These are phyloP conservation scores for Neofusicoccum cordaticola DNA, from an alignment of 2,329 filamentous ascomycete genomes.

Conservation along the genomic window DNA sequence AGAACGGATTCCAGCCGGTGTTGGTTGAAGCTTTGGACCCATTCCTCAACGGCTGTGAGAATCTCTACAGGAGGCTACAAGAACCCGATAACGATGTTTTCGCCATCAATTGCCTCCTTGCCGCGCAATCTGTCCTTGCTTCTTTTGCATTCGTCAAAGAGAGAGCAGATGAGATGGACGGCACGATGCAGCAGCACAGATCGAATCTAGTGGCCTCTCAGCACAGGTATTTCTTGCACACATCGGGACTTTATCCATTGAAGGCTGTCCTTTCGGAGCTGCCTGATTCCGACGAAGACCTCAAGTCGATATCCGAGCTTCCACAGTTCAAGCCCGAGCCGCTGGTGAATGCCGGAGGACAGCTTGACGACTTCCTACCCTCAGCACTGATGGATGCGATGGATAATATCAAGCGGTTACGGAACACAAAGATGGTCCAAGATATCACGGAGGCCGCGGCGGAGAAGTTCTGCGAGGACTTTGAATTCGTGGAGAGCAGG, in stretches of 20 bases:
- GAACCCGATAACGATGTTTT: conserved; percentile 66
- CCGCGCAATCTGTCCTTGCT: conserved; percentile 55
- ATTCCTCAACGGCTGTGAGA: conserved; percentile 73
- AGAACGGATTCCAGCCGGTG: conserved; percentile 71
- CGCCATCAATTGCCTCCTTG: conserved; percentile 67
- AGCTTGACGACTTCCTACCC: conserved; percentile 84
- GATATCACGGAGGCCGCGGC: conserved; percentile 80
- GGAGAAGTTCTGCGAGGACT: conserved; percentile 79
- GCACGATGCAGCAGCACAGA: conserved; percentile 55
- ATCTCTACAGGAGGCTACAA: conserved; percentile 61
- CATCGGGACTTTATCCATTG: conserved; percentile 70
- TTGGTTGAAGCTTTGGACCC: conserved; percentile 80
- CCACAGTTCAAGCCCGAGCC: conserved; percentile 58
- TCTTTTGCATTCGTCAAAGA: conserved; percentile 63
- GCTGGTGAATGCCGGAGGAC: conserved; percentile 68
- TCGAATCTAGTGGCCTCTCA: conserved; percentile 64
- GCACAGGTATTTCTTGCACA: conserved; percentile 67
- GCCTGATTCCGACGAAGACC: conserved; percentile 44
- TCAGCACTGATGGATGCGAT: conserved; percentile 90
- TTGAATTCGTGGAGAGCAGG: conserved; percentile 66
- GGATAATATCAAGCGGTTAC: conserved; percentile 72
- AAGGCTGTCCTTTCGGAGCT: conserved; percentile 56
- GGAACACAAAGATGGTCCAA: conserved; percentile 68
- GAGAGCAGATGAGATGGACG: conserved; percentile 55
- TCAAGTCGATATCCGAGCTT: conserved; percentile 55